Conservation (phyloP, 1,284 basidiomycete species). For the Ustilago loliicola region DNA sequence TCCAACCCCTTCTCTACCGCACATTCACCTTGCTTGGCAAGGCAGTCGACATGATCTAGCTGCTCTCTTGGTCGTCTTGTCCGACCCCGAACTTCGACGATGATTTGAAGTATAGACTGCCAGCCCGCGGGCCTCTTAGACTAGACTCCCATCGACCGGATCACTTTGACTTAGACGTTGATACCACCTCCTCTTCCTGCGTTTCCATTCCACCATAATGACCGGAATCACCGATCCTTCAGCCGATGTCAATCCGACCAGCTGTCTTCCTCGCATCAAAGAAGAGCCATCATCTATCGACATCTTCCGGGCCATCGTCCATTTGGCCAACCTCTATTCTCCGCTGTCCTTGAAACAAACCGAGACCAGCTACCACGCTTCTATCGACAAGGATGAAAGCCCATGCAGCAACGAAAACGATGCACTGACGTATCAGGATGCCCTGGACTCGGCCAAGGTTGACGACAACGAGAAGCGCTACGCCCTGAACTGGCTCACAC, state of each 20-base stretch:
- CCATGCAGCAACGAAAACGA: not conserved
- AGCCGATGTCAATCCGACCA: constrained; percentile 28
- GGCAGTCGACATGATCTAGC: not conserved
- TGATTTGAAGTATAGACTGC: not conserved
- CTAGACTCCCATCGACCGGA: not conserved
- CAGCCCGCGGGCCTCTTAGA: not conserved
- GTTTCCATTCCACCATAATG: constrained; percentile 16
- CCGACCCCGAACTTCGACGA: not conserved
- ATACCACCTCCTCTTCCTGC: not conserved
- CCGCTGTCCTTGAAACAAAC: constrained; percentile 27
- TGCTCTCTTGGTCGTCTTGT: not conserved
- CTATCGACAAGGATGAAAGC: not conserved
- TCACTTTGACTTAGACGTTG: not conserved
- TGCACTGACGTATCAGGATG: constrained; percentile 16
- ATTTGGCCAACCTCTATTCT: constrained; percentile 41
- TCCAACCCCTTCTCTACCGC: not conserved
- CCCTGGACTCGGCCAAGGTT: constrained; percentile 35
- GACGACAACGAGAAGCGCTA: constrained; percentile 45
- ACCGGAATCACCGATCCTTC: not conserved
- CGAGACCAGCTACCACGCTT: not conserved
- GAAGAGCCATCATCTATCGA: constrained; percentile 15
- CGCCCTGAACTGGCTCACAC: constrained; percentile 52
- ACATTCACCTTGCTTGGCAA: not conserved
- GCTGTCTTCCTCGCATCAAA: constrained; percentile 41
- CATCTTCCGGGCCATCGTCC: constrained; percentile 22